Conservation (phyloP, 768 basidiomycete species). For the Glaciozyma antarctica region DNA sequence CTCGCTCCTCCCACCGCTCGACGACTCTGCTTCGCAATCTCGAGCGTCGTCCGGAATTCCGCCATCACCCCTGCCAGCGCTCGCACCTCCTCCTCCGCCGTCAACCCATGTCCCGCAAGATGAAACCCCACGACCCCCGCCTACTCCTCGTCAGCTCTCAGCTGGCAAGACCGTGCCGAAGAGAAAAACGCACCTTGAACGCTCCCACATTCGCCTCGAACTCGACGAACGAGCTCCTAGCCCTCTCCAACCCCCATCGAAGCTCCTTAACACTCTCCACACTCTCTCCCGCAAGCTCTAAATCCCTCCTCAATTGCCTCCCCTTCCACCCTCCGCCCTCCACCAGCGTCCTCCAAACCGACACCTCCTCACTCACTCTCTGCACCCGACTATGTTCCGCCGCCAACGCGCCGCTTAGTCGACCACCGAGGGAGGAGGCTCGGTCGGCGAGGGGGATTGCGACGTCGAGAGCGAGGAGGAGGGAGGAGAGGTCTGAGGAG, state of each 20-base stretch:
- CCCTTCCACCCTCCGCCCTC: conserved; percentile 20
- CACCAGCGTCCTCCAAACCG: conserved; percentile 26
- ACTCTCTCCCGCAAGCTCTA: conserved; percentile 30
- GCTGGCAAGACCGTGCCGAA: too few species aligned
- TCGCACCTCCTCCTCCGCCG: conserved; percentile 30
- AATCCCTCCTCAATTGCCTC: conserved; percentile 26
- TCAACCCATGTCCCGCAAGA: conserved; percentile 25
- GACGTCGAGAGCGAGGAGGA: conserved; percentile 33
- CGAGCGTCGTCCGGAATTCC: conserved; percentile 28
- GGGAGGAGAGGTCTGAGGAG: not conserved
- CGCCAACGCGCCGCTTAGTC: conserved; percentile 21
- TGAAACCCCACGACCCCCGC: conserved; percentile 35
- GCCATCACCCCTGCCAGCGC: conserved; percentile 26
- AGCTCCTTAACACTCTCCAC: conserved; percentile 23
- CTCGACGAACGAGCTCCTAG: conserved; percentile 23
- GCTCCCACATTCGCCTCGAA: conserved; percentile 23
- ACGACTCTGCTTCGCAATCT: conserved; percentile 14
- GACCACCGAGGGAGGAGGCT: conserved; percentile 27
- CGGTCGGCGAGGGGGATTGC: conserved; percentile 31
- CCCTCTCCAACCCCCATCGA: conserved; percentile 29
- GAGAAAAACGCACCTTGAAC: conserved; percentile 22
- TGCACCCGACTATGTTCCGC: conserved; percentile 5
- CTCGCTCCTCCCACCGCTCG: not conserved
- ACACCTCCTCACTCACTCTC: conserved; percentile 10
- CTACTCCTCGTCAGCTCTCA: not conserved